Conservation (phyloP, 345 rosid genomes). For the Eutrema japonicum region DNA sequence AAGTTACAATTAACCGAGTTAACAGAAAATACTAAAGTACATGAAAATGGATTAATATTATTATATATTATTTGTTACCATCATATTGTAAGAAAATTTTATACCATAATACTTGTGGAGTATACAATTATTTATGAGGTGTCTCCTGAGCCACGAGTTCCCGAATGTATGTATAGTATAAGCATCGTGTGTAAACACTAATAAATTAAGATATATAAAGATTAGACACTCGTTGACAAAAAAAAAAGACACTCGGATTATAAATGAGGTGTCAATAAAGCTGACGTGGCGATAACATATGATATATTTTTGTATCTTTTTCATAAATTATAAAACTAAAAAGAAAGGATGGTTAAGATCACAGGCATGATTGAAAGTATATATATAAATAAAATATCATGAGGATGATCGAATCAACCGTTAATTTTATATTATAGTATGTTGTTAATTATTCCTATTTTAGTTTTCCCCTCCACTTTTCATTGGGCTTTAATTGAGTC, state of each 20-base stretch:
- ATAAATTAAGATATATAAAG: constrained; percentile 12
- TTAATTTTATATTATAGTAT: constrained; percentile 24
- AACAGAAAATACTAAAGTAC: background rate
- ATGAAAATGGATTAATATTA: background rate
- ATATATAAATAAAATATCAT: constrained; percentile 5
- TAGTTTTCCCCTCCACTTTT: constrained; percentile 15
- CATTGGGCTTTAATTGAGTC: constrained; percentile 36
- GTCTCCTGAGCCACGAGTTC: constrained; percentile 33
- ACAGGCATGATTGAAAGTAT: constrained; percentile 35
- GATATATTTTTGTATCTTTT: constrained; percentile 31
- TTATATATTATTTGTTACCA: background rate
- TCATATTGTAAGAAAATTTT: background rate
- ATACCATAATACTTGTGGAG: background rate
- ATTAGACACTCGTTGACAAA: background rate
- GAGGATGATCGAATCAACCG: constrained; percentile 45
- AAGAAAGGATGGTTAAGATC: constrained; percentile 37
- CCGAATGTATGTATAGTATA: constrained; percentile 13
- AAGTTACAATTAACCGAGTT: background rate
- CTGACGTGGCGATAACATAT: constrained; percentile 46
- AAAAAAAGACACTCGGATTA: constrained; percentile 3
- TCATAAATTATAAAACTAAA: constrained; percentile 22
- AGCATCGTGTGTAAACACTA: constrained; percentile 32
- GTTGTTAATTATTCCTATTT: background rate
- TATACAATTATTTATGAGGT: constrained; percentile 23
- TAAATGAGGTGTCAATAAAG: constrained; percentile 41